phyloP scores from a whole-genome alignment of 345 rosid genomes.

The Pugionium cornutum region DNA sequence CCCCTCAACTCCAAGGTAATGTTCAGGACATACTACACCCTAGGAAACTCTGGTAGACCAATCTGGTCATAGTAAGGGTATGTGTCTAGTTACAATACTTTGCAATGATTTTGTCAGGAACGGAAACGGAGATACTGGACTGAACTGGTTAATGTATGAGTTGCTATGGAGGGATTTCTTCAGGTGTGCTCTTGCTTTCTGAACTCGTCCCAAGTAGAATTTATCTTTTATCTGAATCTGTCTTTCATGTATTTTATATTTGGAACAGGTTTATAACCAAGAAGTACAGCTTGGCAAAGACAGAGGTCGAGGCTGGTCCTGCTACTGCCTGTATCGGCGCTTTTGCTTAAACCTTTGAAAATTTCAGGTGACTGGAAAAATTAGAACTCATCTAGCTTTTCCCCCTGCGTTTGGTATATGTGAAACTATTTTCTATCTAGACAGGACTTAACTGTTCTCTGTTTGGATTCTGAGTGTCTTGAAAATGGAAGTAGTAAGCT shows the following conservation, averaged over 20 bases:
- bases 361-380: conserved; percentile 9
- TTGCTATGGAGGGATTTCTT: conserved; percentile 98
- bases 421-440: conserved; percentile 9
- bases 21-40: conserved; percentile 16
- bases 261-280: conserved; percentile 76
- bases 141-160: conserved; percentile 83
- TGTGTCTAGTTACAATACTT: conserved; percentile 23
- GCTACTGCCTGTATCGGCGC: conserved; percentile 74
- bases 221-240: conserved; percentile 5
- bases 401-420: conserved; percentile 2
- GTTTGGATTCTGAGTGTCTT: conserved; percentile 1
- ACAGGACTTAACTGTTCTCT: conserved; percentile 29
- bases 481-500: conserved; percentile 7
- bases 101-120: conserved; percentile 36
- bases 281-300: conserved; percentile 68
- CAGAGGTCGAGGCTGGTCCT: conserved; percentile 61
- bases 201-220: not conserved
- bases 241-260: conserved; percentile 4
- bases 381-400: conserved; percentile 18
- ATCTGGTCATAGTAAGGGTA: conserved; percentile 7
- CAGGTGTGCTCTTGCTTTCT: conserved; percentile 52
- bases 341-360: conserved; percentile 47
- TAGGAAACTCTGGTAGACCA: not conserved
- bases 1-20: conserved; percentile 28
- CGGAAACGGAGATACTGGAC: conserved; percentile 55